Evolutionary conservation across 2,329 filamentous ascomycete genomes (phyloP).

Genomic region (Cladophialophora chaetospira): DNA sequence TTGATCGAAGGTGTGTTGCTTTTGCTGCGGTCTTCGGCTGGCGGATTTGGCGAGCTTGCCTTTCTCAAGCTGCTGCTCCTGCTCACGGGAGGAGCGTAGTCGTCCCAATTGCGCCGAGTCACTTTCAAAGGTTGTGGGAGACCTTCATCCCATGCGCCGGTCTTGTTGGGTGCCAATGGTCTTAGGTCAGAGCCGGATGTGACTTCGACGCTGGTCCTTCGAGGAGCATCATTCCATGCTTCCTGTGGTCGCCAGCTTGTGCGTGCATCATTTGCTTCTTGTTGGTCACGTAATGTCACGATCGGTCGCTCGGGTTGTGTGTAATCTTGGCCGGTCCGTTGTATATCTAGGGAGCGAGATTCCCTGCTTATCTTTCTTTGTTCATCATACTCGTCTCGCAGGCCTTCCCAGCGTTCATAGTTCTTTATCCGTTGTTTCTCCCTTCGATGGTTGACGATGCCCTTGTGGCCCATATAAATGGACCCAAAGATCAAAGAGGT

Average conservation of each 20-base stretch:
- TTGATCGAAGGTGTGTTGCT: conserved; percentile 18
- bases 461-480: conserved; percentile 32
- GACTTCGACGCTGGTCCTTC: conserved; percentile 26
- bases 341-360: conserved; percentile 31
- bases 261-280: conserved; percentile 33
- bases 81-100: conserved; percentile 23
- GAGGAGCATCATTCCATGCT: conserved; percentile 21
- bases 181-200: conserved; percentile 21
- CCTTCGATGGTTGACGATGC: conserved; percentile 23
- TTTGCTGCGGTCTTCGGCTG: conserved; percentile 6
- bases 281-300: conserved; percentile 31
- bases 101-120: conserved; percentile 28
- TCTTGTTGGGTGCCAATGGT: conserved; percentile 23
- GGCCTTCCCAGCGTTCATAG: conserved; percentile 33
- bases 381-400: conserved; percentile 33
- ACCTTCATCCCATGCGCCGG: conserved; percentile 32
- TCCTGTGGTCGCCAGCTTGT: conserved; percentile 33
- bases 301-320: conserved; percentile 23
- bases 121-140: conserved; percentile 29
- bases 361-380: conserved; percentile 29
- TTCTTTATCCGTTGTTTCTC: conserved; percentile 34
- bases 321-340: conserved; percentile 27
- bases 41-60: conserved; percentile 5
- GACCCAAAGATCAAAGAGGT: conserved; percentile 33
- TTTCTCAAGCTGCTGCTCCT: conserved; percentile 22